Evolutionary conservation across 2,329 filamentous ascomycete species (phyloP), one percentile per base, ranked within the genome.

Genomic region (Aspergillus caelatus): DNA sequence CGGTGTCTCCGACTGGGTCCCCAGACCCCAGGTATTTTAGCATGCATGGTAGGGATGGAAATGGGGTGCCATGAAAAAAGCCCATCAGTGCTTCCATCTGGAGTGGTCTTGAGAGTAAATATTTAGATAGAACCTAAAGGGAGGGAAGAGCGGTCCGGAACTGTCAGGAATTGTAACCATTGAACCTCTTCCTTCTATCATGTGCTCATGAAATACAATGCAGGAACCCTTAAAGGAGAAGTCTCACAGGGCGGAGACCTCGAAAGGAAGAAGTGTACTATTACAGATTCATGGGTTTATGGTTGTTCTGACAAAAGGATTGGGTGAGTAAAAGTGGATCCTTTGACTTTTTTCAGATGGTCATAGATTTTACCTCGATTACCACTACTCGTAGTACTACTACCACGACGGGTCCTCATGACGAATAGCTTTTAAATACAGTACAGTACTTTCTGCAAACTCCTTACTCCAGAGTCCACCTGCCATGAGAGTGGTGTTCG

Each of bases 1-100:
- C 67, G 67, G 67, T 66, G 67, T 60, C 67, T 62, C 67, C 67
- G 67, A 59, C n/a, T 56, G 56, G 41, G 52, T 54, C 45, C 46
- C 46, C 11, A n/a, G 52, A 39, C 52, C 30, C 52, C n/a, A 55
- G 32, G 32, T 16, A 39, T 55, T 39, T 55, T 39, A 55, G 32
- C 8, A 34, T 14, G 30, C 52, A 55, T 39, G 30, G 52, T 55
- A 55, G 52, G 52, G 52, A 39, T 55, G n/a, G 4, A 55, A 39
- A 39, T n/a, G 52, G 23, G 52, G 32, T 21, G 4, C 21, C 36
- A 23, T 23, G n/a, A 10, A 11, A 30, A 5, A 14, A 55, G n/a
- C 30, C 12, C 12, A 39, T 55, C 21, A 9, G 12, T 39, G 36
- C n/a, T 39, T 23, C 21, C 11, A 3, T 16, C 10, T 55, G 39